Conservation (phyloP, 768 basidiomycete genomes). For the Phylloporus sp. region DNA sequence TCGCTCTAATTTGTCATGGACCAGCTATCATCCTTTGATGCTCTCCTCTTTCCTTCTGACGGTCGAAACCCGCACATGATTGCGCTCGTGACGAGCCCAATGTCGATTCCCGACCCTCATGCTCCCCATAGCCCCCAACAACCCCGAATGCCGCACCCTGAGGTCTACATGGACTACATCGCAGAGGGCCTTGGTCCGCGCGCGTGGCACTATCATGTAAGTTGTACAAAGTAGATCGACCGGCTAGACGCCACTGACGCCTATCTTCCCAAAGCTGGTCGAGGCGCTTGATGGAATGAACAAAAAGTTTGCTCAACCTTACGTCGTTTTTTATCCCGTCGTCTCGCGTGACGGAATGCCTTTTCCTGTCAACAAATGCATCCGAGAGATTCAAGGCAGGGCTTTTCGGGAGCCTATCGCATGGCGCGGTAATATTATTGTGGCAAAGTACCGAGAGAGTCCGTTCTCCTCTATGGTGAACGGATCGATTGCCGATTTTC, state of each 20-base stretch:
- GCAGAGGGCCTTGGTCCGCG: slow-evolving; percentile 66
- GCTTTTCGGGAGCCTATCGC: slow-evolving; percentile 58
- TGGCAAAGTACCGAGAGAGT: slow-evolving; percentile 61
- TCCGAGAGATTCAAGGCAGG: slow-evolving; percentile 69
- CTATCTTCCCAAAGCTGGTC: slow-evolving; percentile 45
- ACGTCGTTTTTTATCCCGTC: slow-evolving; percentile 76
- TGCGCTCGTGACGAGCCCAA: slow-evolving; percentile 68
- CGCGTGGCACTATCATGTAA: slow-evolving; percentile 72
- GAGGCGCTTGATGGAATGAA: slow-evolving; percentile 80
- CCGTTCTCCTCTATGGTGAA: slow-evolving; percentile 55
- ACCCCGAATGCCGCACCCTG: slow-evolving; percentile 74
- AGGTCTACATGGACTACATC: slow-evolving; percentile 83
- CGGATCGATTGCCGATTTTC: slow-evolving; percentile 81
- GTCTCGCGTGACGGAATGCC: slow-evolving; percentile 77
- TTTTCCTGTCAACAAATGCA: slow-evolving; percentile 74
- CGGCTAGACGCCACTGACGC: slow-evolving; percentile 17
- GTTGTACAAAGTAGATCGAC: slow-evolving; percentile 19
- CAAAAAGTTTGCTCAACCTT: slow-evolving; percentile 71
- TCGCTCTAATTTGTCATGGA: slow-evolving; percentile 46
- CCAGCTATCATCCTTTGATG: slow-evolving; percentile 58
- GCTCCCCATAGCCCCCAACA: slow-evolving; percentile 43
- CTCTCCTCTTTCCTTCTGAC: slow-evolving; percentile 76
- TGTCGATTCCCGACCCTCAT: slow-evolving; percentile 41
- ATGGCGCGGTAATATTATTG: slow-evolving; percentile 78
- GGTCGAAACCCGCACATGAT: slow-evolving; percentile 72